Evolutionary conservation across 2,329 filamentous ascomycete genomes (phyloP).

Genomic region (Exophiala sp.): DNA sequence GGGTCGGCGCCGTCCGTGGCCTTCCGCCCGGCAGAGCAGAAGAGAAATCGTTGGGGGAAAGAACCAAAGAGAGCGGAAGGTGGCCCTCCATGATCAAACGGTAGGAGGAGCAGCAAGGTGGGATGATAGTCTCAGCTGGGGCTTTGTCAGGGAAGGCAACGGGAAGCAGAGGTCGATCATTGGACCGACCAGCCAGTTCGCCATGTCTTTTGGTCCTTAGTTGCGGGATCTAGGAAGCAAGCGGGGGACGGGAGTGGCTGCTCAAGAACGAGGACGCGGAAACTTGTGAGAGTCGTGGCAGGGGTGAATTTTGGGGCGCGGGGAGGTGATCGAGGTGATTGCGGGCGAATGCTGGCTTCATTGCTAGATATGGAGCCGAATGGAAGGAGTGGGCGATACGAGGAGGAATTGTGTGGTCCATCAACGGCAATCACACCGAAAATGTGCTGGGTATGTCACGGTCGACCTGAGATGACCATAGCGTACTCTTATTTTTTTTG

Average conservation of each 20-base stretch:
- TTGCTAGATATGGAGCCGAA: neutral
- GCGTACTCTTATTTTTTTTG: constrained; percentile 4
- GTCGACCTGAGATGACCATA: neutral
- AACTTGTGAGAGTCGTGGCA: constrained; percentile 20
- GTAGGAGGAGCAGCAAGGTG: constrained; percentile 15
- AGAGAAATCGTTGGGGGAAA: constrained; percentile 5
- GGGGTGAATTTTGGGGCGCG: constrained; percentile 14
- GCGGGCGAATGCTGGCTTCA: neutral
- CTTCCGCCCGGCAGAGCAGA: constrained; percentile 25
- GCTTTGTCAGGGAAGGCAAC: constrained; percentile 18
- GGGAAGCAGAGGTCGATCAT: constrained; percentile 19
- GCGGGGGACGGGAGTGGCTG: constrained; percentile 27
- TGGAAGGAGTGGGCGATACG: neutral
- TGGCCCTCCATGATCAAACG: constrained; percentile 20
- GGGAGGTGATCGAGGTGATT: constrained; percentile 5
- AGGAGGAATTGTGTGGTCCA: neutral
- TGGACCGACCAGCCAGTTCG: constrained; percentile 20
- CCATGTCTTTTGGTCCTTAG: constrained; percentile 23
- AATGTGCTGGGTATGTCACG: neutral
- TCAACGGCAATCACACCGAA: neutral
- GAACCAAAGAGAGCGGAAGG: constrained; percentile 21
- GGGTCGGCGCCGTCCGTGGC: constrained; percentile 27
- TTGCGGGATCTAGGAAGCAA: constrained; percentile 30
- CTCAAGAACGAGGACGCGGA: constrained; percentile 21
- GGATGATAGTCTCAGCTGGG: constrained; percentile 22